These are phyloP conservation scores for Sesbania bispinosa DNA, from an alignment of 306 rosid genomes.

Conservation along the genomic window DNA sequence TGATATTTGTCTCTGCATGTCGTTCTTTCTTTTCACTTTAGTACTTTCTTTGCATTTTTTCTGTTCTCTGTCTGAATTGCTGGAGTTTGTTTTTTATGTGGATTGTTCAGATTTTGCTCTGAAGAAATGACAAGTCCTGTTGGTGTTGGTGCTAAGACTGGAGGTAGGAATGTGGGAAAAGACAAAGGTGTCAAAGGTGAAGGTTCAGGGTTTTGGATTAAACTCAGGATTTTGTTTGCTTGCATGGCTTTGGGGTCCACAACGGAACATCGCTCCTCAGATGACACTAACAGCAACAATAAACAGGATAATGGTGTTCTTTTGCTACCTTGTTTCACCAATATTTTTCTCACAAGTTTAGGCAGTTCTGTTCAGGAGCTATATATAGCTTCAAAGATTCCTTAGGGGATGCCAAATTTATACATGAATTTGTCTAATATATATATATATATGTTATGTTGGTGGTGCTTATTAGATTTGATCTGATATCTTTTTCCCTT, in stretches of 20 bases:
- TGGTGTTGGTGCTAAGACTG: slow-evolving; percentile 10
- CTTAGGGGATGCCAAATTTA: not conserved
- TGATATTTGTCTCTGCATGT: too few relatives aligned
- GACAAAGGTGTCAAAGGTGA: slow-evolving; percentile 21
- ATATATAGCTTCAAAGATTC: not conserved
- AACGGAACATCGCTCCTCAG: slow-evolving; percentile 12
- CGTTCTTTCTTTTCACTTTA: too few relatives aligned
- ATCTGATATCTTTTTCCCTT: not conserved
- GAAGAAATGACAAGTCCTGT: slow-evolving; percentile 30
- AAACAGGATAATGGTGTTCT: slow-evolving; percentile 29
- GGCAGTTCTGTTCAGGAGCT: too few relatives aligned
- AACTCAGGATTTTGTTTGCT: slow-evolving; percentile 34
- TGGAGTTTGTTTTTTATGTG: too few relatives aligned
- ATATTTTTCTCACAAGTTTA: too few relatives aligned
- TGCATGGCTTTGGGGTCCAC: slow-evolving; percentile 41
- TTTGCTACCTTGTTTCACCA: not conserved
- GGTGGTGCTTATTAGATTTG: not conserved
- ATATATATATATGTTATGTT: not conserved
- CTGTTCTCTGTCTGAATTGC: too few relatives aligned
- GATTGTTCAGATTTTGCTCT: slow-evolving; percentile 11
- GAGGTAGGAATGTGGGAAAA: slow-evolving; percentile 26
- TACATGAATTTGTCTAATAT: not conserved
- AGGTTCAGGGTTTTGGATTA: slow-evolving; percentile 38
- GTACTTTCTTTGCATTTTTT: too few relatives aligned
- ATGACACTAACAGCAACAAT: slow-evolving; percentile 17